Evolutionary conservation across 1,284 basidiomycete species (phyloP).

Genomic region (Sphaerobolus stellatus): DNA sequence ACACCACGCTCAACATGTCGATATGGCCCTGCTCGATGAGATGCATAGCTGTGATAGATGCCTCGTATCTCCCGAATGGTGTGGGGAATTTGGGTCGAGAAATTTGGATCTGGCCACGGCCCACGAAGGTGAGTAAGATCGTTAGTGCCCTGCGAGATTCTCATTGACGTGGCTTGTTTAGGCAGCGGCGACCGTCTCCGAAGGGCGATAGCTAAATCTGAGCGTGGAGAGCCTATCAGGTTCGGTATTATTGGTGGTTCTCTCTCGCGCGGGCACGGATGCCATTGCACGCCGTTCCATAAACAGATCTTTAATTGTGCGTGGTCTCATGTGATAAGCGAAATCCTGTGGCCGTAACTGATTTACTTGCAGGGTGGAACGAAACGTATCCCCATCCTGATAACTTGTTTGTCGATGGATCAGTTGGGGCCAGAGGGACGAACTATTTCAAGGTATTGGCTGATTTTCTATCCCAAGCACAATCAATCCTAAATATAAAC

Average conservation of each 20-base stretch:
- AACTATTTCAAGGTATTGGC: slow-evolving; percentile 10
- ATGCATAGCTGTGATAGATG: slow-evolving; percentile 7
- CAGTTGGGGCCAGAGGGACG: slow-evolving; percentile 9
- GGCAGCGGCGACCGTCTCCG: slow-evolving; percentile 7
- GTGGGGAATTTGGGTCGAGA: slow-evolving; percentile 5
- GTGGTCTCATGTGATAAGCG: not conserved
- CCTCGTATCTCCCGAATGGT: slow-evolving; percentile 4
- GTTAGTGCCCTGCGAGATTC: not conserved
- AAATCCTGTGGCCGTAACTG: not conserved
- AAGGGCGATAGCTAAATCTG: slow-evolving; percentile 3
- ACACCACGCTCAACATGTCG: too few species aligned
- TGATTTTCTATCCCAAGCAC: not conserved
- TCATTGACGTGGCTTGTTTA: not conserved
- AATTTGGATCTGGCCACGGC: slow-evolving; percentile 10
- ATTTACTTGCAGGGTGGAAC: slow-evolving; percentile 4
- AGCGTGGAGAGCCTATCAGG: not conserved
- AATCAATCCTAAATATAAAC: not conserved
- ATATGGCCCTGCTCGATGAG: not conserved
- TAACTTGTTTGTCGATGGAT: slow-evolving; percentile 9
- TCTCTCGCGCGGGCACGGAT: slow-evolving; percentile 5
- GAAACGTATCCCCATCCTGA: slow-evolving; percentile 5
- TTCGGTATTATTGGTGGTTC: slow-evolving; percentile 12
- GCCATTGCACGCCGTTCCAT: slow-evolving; percentile 10
- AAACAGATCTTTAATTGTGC: slow-evolving; percentile 10
- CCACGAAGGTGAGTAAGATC: slow-evolving; percentile 5